Evolutionary conservation across 495 filamentous ascomycete species (phyloP).

Genomic region (Penicillium ucsense): DNA sequence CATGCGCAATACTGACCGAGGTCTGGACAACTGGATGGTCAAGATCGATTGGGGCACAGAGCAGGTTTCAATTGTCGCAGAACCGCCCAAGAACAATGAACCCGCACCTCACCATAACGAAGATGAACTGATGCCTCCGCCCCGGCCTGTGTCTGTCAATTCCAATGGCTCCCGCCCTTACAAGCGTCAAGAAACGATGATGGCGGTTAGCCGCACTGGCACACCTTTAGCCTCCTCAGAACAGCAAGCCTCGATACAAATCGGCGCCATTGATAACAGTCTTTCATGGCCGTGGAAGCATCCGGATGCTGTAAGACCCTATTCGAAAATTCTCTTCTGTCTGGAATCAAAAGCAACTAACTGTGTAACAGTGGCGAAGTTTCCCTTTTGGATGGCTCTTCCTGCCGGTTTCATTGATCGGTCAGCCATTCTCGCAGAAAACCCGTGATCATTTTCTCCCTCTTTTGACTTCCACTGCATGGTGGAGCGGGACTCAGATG

Average conservation of each 20-base stretch:
- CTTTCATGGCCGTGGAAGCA: conserved; percentile 99
- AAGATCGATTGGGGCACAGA: conserved; percentile 79
- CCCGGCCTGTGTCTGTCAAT: conserved; percentile 46
- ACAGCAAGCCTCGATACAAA: conserved; percentile 51
- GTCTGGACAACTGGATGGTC: conserved; percentile 99
- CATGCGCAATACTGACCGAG: conserved; percentile 97
- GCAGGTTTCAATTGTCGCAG: conserved; percentile 74
- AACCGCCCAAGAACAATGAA: conserved; percentile 61
- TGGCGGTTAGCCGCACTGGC: conserved; percentile 54
- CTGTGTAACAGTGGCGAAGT: conserved; percentile 54
- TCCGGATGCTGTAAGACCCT: conserved; percentile 67
- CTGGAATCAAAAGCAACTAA: conserved; percentile 9
- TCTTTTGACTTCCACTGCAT: conserved; percentile 80
- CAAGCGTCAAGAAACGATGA: conserved; percentile 73
- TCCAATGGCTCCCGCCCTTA: conserved; percentile 53
- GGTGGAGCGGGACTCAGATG: conserved; percentile 94
- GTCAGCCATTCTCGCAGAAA: conserved; percentile 87
- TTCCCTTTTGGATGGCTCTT: conserved; percentile 99
- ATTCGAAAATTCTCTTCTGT: background rate
- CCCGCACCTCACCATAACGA: conserved; percentile 31
- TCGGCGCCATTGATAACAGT: conserved; percentile 97
- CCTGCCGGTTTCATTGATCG: conserved; percentile 90
- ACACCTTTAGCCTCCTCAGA: conserved; percentile 39
- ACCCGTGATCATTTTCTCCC: conserved; percentile 92
- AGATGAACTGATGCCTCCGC: conserved; percentile 43